phyloP scores from a whole-genome alignment of 2,329 filamentous ascomycete genomes.

The Neopestalotiopsis rosae region DNA sequence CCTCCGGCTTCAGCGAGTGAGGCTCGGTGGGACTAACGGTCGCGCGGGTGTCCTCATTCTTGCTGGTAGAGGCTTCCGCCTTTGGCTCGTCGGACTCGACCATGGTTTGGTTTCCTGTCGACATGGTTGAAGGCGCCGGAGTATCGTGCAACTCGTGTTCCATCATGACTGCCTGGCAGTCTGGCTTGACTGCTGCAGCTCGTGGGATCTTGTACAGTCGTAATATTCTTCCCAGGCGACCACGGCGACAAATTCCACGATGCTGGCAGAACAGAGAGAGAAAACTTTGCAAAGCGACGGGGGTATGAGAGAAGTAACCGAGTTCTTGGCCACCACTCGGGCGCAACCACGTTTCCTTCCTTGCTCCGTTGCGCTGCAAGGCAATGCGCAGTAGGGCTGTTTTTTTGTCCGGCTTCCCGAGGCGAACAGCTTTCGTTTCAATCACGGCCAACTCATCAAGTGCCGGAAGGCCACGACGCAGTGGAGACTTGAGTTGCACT shows the following conservation, averaged over 20 bases:
- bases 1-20: background rate
- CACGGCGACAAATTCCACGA: background rate
- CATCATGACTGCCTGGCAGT: constrained; percentile 4
- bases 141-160: constrained; percentile 4
- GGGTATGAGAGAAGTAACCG: background rate
- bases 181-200: background rate
- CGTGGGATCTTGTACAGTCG: background rate
- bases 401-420: background rate
- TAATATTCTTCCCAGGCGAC: background rate
- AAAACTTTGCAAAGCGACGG: background rate
- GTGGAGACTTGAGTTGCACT: background rate
- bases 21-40: background rate
- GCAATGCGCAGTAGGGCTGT: background rate
- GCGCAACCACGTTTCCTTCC: background rate
- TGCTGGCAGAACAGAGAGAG: background rate
- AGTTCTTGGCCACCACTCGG: background rate
- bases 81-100: background rate
- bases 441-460: background rate
- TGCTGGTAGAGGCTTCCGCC: background rate
- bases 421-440: background rate
- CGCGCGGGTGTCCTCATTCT: background rate
- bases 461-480: constrained; percentile 1
- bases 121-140: background rate
- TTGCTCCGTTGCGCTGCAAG: background rate
- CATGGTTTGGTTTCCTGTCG: background rate